These are phyloP conservation scores for Cercophora scortea DNA, from an alignment of 495 filamentous ascomycete genomes.

Conservation along the genomic window DNA sequence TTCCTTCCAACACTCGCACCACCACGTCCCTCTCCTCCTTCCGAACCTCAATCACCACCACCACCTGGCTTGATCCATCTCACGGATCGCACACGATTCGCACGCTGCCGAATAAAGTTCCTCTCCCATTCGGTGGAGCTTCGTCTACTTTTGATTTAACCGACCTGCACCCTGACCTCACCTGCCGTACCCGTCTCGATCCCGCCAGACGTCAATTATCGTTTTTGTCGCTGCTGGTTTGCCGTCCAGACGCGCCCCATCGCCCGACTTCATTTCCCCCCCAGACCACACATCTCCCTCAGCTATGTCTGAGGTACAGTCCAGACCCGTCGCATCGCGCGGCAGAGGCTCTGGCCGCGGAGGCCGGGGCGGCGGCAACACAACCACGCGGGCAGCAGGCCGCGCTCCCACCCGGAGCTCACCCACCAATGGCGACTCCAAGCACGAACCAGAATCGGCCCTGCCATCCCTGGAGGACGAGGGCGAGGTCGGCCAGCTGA, in stretches of 20 bases:
- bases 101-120: constrained; percentile 22
- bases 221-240: not conserved
- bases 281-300: constrained; percentile 27
- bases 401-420: constrained; percentile 45
- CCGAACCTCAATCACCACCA: constrained; percentile 12
- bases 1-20: constrained; percentile 13
- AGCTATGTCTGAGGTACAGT: constrained; percentile 88
- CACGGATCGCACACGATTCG: constrained; percentile 24
- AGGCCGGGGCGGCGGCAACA: constrained; percentile 77
- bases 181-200: constrained; percentile 1
- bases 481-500: constrained; percentile 83
- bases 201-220: no score
- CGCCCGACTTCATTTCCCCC: constrained; percentile 20
- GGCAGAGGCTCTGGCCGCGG: constrained; percentile 33
- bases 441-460: constrained; percentile 51
- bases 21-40: constrained; percentile 1
- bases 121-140: constrained; percentile 12
- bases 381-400: constrained; percentile 58
- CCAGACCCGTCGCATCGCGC: constrained; percentile 57
- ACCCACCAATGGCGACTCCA: constrained; percentile 37
- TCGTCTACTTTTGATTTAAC: constrained; percentile 12
- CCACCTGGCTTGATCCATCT: constrained; percentile 22
- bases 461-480: constrained; percentile 62
- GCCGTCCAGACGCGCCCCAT: constrained; percentile 37
- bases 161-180: constrained; percentile 26